Conservation (phyloP, 2,329 filamentous ascomycete genomes). For the Trichoderma brevicompactum region DNA sequence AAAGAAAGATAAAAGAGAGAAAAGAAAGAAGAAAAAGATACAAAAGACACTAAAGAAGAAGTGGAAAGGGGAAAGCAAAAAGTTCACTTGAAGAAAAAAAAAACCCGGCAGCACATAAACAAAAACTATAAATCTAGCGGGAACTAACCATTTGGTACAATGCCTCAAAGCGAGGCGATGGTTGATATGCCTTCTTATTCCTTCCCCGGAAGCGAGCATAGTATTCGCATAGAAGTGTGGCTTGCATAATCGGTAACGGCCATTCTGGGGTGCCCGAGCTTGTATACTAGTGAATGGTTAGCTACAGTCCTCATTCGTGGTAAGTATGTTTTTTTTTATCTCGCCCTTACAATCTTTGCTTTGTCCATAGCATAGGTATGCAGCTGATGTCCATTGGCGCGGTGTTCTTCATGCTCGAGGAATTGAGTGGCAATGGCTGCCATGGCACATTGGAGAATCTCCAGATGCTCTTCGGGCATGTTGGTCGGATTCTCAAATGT, state of each 20-base stretch:
- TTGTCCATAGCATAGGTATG: constrained; percentile 57
- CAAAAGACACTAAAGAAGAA: constrained; percentile 24
- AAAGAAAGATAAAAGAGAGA: constrained; percentile 24
- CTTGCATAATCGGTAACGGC: constrained; percentile 57
- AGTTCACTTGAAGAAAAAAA: constrained; percentile 18
- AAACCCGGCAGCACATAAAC: neutral
- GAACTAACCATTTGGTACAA: constrained; percentile 60
- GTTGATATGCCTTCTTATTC: constrained; percentile 50
- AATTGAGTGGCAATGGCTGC: constrained; percentile 61
- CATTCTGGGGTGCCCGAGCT: constrained; percentile 42
- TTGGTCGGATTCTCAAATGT: constrained; percentile 47
- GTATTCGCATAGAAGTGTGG: constrained; percentile 59
- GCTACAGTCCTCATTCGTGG: neutral
- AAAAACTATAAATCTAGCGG: constrained; percentile 26
- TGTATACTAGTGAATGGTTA: constrained; percentile 23
- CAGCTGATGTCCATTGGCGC: constrained; percentile 54
- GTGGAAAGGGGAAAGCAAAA: constrained; percentile 31
- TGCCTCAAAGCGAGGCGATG: constrained; percentile 55
- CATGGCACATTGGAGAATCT: constrained; percentile 58
- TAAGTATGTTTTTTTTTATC: neutral
- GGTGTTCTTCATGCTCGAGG: constrained; percentile 53
- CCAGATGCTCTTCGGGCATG: constrained; percentile 42
- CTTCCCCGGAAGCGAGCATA: constrained; percentile 60
- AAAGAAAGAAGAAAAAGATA: constrained; percentile 30
- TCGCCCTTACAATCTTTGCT: constrained; percentile 53